Evolutionary conservation across 2,329 filamentous ascomycete species (phyloP).

Genomic region (Alternaria tenuissima): DNA sequence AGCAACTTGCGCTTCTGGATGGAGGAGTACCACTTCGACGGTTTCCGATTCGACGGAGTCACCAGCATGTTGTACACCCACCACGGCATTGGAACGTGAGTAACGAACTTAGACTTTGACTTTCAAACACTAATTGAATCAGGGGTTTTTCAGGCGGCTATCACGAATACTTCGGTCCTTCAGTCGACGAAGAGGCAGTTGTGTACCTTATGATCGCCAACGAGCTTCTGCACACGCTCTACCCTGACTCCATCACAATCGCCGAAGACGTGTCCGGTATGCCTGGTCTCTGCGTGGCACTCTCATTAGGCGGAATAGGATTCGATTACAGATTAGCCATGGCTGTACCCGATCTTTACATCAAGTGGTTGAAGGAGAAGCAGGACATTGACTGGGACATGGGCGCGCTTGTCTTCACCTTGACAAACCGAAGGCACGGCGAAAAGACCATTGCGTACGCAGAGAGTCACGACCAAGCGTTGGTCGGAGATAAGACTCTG

Average conservation of each 20-base stretch:
- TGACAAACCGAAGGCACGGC: slow-evolving; percentile 91
- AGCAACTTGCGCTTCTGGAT: slow-evolving; percentile 99
- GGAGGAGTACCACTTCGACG: slow-evolving; percentile 97
- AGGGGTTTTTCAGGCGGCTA: slow-evolving; percentile 97
- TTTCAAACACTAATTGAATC: slow-evolving; percentile 34
- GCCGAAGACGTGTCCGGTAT: slow-evolving; percentile 98
- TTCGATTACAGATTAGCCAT: slow-evolving; percentile 98
- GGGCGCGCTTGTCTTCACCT: slow-evolving; percentile 80
- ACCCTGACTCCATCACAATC: slow-evolving; percentile 87
- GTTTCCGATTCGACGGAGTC: slow-evolving; percentile 97
- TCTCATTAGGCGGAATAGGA: slow-evolving; percentile 87
- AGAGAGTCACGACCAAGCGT: slow-evolving; percentile 97
- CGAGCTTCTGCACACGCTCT: slow-evolving; percentile 90
- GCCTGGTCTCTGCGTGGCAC: slow-evolving; percentile 90
- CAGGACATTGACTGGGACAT: slow-evolving; percentile 93
- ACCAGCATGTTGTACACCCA: slow-evolving; percentile 98
- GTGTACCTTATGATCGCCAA: slow-evolving; percentile 97
- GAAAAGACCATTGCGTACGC: slow-evolving; percentile 99
- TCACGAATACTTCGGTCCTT: slow-evolving; percentile 93
- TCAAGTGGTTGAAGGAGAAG: slow-evolving; percentile 96
- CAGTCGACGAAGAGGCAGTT: slow-evolving; percentile 91
- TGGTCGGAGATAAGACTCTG: slow-evolving; percentile 95
- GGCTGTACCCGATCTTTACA: slow-evolving; percentile 98
- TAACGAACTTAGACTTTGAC: slow-evolving; percentile 21
- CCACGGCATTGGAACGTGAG: slow-evolving; percentile 95